Conservation (phyloP, 768 basidiomycete genomes). For the Coprinopsis sp. region DNA sequence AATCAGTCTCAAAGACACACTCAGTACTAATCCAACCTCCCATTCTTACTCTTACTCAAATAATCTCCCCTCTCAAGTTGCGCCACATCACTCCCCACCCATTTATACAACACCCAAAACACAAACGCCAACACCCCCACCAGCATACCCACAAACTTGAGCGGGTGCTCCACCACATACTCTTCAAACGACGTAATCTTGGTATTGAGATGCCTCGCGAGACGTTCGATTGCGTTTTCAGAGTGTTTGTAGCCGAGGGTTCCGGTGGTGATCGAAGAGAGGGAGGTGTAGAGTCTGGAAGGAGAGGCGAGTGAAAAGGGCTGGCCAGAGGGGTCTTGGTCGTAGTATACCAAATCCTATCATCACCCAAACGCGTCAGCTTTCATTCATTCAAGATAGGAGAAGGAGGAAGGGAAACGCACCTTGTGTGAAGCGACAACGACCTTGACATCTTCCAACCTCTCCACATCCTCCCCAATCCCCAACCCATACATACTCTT, state of each 20-base stretch:
- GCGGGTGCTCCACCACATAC: conserved; percentile 32
- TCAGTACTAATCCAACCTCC: background rate
- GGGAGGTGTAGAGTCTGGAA: conserved; percentile 55
- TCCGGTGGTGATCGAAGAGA: conserved; percentile 60
- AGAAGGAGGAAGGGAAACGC: conserved; percentile 19
- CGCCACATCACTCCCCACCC: conserved; percentile 19
- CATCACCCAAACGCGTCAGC: background rate
- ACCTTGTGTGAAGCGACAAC: conserved; percentile 84
- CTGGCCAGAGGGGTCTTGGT: conserved; percentile 53
- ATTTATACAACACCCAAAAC: conserved; percentile 24
- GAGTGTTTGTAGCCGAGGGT: conserved; percentile 54
- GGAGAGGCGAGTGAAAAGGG: conserved; percentile 51
- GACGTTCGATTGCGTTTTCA: conserved; percentile 64
- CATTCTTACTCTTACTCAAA: background rate
- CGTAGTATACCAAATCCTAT: conserved; percentile 74
- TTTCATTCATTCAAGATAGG: conserved; percentile 1
- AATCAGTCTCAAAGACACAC: no score
- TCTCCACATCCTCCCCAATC: conserved; percentile 16
- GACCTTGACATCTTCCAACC: conserved; percentile 40
- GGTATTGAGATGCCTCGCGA: conserved; percentile 45
- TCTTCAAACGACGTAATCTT: conserved; percentile 33
- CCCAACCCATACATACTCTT: conserved; percentile 85
- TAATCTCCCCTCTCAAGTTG: conserved; percentile 9
- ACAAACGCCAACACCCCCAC: conserved; percentile 22
- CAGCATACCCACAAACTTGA: conserved; percentile 29